Evolutionary conservation across 2,329 filamentous ascomycete genomes (phyloP).

Genomic region (Verticillium tricorpus): DNA sequence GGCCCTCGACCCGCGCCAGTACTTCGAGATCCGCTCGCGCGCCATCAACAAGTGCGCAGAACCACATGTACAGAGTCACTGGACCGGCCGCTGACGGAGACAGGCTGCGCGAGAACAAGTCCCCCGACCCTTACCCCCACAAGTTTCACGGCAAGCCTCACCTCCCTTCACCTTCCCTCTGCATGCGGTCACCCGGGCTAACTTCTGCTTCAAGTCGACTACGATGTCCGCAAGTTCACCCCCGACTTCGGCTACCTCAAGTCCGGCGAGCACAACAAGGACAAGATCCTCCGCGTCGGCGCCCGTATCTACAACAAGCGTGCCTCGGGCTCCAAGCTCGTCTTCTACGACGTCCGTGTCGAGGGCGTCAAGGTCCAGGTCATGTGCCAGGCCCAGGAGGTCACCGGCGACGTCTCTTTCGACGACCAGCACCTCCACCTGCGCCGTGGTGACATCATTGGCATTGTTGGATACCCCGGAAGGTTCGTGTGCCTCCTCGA

Average conservation of each 20-base stretch:
- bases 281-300: constrained; percentile 71
- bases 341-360: constrained; percentile 81
- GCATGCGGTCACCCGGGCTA: constrained; percentile 11
- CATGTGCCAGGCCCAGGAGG: constrained; percentile 83
- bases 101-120: constrained; percentile 61
- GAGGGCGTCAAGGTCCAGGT: constrained; percentile 73
- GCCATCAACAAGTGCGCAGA: constrained; percentile 59
- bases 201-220: constrained; percentile 65
- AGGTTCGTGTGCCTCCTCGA: constrained; percentile 6
- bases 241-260: constrained; percentile 75
- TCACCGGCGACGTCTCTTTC: constrained; percentile 65
- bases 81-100: constrained; percentile 52
- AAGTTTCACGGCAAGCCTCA: constrained; percentile 35
- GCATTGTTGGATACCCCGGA: constrained; percentile 78
- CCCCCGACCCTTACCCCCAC: constrained; percentile 88
- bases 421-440: constrained; percentile 86
- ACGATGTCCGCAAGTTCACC: constrained; percentile 76
- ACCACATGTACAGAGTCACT: background rate
- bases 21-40: constrained; percentile 93
- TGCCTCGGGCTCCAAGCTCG: constrained; percentile 74
- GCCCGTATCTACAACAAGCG: constrained; percentile 89
- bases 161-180: background rate
- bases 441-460: constrained; percentile 88
- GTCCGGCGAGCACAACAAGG: constrained; percentile 78
- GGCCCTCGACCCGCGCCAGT: constrained; percentile 59